A percentile compares a stretch with the other conserved stretches of the same genome.
phyloP scores from a whole-genome alignment of 2,329 filamentous ascomycete species.

The Scedosporium aurantiacum region DNA sequence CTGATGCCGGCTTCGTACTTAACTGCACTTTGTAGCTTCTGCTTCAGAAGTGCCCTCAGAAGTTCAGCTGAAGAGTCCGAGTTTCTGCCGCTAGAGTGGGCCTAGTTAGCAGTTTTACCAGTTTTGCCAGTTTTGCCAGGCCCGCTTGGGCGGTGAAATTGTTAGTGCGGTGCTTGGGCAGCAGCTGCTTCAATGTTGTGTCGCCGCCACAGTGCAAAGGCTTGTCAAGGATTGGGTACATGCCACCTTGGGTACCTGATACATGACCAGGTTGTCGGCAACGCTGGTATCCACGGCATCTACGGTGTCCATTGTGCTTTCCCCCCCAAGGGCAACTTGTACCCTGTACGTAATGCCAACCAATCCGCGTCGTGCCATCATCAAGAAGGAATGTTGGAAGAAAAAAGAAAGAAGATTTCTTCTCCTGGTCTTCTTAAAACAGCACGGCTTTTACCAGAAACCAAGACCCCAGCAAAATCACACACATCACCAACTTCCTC shows the following conservation, averaged over 20 bases:
- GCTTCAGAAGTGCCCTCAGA: background rate
- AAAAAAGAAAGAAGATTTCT: background rate
- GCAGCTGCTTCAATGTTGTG: background rate
- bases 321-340: background rate
- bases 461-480: background rate
- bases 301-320: background rate
- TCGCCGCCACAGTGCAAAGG: background rate
- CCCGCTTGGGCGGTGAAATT: background rate
- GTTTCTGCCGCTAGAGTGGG: background rate
- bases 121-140: background rate
- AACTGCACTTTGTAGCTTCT: background rate
- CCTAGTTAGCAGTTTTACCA: background rate
- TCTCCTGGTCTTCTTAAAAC: background rate
- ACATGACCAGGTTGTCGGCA: background rate
- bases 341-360: background rate
- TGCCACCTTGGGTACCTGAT: background rate
- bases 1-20: no score
- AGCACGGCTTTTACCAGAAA: background rate
- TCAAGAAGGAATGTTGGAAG: background rate
- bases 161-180: background rate
- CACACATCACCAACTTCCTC: background rate
- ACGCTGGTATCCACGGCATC: background rate
- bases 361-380: constrained; percentile 2
- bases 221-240: background rate
- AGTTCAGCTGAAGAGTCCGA: background rate